Evolutionary conservation across 1,284 basidiomycete species (phyloP).

Genomic region (Cryptococcus hybrid): DNA sequence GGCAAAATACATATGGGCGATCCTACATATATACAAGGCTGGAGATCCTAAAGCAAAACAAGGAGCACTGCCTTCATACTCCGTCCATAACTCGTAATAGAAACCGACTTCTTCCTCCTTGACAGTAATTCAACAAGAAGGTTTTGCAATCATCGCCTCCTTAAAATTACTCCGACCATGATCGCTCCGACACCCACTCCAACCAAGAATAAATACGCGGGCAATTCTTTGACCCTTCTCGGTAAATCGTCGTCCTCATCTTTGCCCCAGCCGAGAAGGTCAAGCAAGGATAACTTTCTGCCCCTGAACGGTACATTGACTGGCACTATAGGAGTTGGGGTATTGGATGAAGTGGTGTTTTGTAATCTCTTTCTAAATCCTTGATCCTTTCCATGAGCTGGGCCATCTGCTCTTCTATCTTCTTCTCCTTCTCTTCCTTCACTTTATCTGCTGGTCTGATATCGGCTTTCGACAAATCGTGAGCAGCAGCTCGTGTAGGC

Average conservation of each 20-base stretch:
- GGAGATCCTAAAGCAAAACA: too few relatives aligned
- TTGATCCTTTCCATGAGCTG: slow-evolving; percentile 21
- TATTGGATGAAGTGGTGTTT: slow-evolving; percentile 1
- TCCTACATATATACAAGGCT: too few relatives aligned
- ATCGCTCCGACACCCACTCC: slow-evolving; percentile 38
- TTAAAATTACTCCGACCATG: slow-evolving; percentile 27
- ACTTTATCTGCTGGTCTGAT: neutral
- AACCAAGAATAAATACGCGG: slow-evolving; percentile 36
- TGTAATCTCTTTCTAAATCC: slow-evolving; percentile 28
- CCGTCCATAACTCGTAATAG: too few relatives aligned
- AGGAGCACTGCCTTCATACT: too few relatives aligned
- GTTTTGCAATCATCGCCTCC: slow-evolving; percentile 1
- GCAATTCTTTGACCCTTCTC: slow-evolving; percentile 24
- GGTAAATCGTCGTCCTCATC: slow-evolving; percentile 25
- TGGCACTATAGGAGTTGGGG: neutral
- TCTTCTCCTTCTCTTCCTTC: neutral
- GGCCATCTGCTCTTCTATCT: slow-evolving; percentile 14
- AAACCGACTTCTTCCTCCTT: too few relatives aligned
- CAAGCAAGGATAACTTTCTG: slow-evolving; percentile 9
- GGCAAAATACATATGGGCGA: too few relatives aligned
- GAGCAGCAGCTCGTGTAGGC: slow-evolving; percentile 7
- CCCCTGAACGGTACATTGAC: neutral
- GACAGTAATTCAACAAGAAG: too few relatives aligned
- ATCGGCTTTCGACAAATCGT: slow-evolving; percentile 2
- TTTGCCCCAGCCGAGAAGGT: slow-evolving; percentile 13